These are phyloP conservation scores for Leishmania braziliensis DNA, from an alignment of 208 protist species.

Conservation along the genomic window DNA sequence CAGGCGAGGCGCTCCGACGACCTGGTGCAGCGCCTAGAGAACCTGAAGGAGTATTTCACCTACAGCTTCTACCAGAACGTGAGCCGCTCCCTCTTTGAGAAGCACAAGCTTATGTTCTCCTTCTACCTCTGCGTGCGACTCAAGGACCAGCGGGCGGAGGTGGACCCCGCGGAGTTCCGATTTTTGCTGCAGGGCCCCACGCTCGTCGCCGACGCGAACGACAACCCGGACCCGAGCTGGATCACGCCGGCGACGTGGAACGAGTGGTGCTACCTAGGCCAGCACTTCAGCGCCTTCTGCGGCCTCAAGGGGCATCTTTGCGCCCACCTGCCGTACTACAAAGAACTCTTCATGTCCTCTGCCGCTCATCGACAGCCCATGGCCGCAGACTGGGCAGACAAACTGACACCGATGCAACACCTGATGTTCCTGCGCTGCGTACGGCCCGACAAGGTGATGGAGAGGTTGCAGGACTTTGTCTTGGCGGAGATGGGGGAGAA, in stretches of 20 bases:
- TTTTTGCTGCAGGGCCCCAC: constrained; percentile 93
- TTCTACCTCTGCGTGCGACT: constrained; percentile 94
- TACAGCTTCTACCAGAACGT: constrained; percentile 97
- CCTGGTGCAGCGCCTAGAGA: constrained; percentile 81
- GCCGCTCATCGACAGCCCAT: constrained; percentile 86
- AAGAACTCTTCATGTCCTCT: constrained; percentile 92
- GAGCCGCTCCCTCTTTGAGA: constrained; percentile 95
- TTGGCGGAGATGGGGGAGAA: constrained; percentile 86
- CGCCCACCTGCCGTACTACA: constrained; percentile 76
- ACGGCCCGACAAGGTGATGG: constrained; percentile 97
- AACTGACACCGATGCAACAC: constrained; percentile 93
- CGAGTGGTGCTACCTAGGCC: constrained; percentile 88
- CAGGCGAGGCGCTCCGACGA: constrained; percentile 80
- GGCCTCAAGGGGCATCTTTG: constrained; percentile 84
- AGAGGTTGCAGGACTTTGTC: constrained; percentile 96
- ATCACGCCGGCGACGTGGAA: constrained; percentile 94
- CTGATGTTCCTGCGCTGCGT: constrained; percentile 96
- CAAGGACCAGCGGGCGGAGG: constrained; percentile 58
- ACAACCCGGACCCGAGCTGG: constrained; percentile 93
- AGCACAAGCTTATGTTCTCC: constrained; percentile 96
- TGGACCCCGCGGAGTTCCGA: constrained; percentile 88
- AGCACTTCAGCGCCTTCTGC: constrained; percentile 86
- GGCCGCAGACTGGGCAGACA: constrained; percentile 69
- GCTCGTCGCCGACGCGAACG: constrained; percentile 59
- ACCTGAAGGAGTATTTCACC: constrained; percentile 95